Evolutionary conservation across 768 basidiomycete species (phyloP), one percentile per base, ranked within the genome.

Genomic region (Russula dissimulans): DNA sequence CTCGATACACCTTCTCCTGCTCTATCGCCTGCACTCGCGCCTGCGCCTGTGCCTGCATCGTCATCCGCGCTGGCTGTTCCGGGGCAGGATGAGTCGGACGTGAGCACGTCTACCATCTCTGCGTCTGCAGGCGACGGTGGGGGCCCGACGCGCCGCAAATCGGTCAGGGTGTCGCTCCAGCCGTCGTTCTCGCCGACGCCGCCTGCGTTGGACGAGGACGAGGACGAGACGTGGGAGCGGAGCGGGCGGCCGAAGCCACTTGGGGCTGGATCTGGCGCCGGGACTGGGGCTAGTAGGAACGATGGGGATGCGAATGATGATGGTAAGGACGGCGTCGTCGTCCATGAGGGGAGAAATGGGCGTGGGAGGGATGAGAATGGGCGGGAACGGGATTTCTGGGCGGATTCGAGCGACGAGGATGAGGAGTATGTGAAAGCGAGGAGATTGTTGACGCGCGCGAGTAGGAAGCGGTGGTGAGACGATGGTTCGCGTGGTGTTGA

Each of bases 131-230:
- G 57, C n/a, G 32, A 18, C 10, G 11, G 22, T 31, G 46, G 57
- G 49, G n/a, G 58, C 18, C 66, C 73, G 12, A 53, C 65, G 2
- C 71, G 81, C 11, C 69, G 78, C 39, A 91, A 91, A 72, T 89
- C 87, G 67, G 90, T 92, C 38, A 76, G 90, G 7, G 84, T 92
- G 54, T 88, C 86, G 32, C 70, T 91, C 41, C 79, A 84, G 46
- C 90, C 90, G 10, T 88, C 86, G 38, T 89, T 86, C 69, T 86
- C 86, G 6, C 73, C 83, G 0, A 79, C 88, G 1, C 87, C 89
- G 8, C 86, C 86, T 42, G 84, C 83, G 41, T 69, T 79, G 48
- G 80, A 81, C 29, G 78, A 86, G 7, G 77, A 74, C 1, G 70
- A 71, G 31, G 73, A 71, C 8, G 63, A 36, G 29, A 66, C 42